Evolutionary conservation across 306 rosid species (phyloP), one percentile per base, ranked within the genome.

Genomic region (Begonia loranthoides): DNA sequence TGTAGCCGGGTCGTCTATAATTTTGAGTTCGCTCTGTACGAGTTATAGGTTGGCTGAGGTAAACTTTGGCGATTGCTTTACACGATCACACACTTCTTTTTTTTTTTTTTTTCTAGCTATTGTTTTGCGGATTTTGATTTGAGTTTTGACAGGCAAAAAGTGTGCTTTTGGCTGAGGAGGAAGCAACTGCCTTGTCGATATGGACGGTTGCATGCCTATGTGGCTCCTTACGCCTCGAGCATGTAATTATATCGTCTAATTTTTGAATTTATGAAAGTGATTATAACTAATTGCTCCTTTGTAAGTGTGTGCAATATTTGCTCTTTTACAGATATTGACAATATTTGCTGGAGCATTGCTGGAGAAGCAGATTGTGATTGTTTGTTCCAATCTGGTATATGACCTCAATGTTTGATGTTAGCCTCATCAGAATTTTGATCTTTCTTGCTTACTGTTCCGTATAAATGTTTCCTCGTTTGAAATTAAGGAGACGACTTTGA

Each of bases 161-260:
- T 53, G 87, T 81, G 43, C 82, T 92, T 70, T 51, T 76, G 68
- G 84, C 58, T 11, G 93, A 87, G 77, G 99, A 92, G 77, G 99
- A 92, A 79, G 96, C 96, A 57, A 66, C 79, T 60, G 87, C 96
- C 45, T 73, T 92, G 64, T 92, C 99, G 50, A 72, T 73, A 67
- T 92, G 96, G 94, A 83, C 96, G 61, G 74, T 92, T 52, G 94
- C 96, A 50, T 80, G 89, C 81, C 38, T 87, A 41, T 92, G 99
- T 75, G 96, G 99, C 63, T 78, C 94, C 63, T 76, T 92, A 69
- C 90, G 94, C 67, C 96, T 92, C 52, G 99, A 92, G 66, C 61
- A 87, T 79, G 99, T 92, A 68, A 62, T 66, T 28, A 28, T 28
- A 28, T 28, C 36, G 4, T 28, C 36, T 28, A 28, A 19, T 28